A percentile compares a stretch with the other conserved stretches of the same genome.
These are phyloP conservation scores for Pelargonium cotyledonis DNA, from an alignment of 441 rosid species.

Conservation along the genomic window DNA sequence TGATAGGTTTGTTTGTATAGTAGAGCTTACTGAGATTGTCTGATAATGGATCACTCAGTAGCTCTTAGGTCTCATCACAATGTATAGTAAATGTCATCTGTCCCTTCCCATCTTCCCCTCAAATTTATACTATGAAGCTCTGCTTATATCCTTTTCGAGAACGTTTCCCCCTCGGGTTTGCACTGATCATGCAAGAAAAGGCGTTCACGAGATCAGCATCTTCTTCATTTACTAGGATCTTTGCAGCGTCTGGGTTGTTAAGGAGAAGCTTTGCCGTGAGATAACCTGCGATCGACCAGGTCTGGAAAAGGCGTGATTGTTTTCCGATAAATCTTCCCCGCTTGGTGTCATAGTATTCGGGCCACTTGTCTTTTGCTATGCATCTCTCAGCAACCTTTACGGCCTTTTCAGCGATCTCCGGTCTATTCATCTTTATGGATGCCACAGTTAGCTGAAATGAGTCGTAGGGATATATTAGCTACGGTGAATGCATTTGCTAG, in stretches of 20 bases:
- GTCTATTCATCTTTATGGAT: conserved; percentile 60
- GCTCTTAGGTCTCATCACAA: neutral
- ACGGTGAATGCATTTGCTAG: neutral
- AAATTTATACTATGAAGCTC: conserved; percentile 42
- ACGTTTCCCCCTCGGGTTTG: conserved; percentile 53
- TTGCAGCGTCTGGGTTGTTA: conserved; percentile 46
- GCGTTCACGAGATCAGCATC: conserved; percentile 52
- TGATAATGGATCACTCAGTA: neutral
- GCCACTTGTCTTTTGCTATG: conserved; percentile 55
- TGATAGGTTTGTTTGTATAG: neutral
- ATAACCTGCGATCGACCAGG: conserved; percentile 64
- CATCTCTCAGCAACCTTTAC: conserved; percentile 51
- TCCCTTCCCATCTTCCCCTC: no score
- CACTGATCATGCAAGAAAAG: conserved; percentile 58
- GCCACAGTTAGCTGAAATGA: conserved; percentile 55
- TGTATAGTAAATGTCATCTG: neutral
- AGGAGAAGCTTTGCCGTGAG: conserved; percentile 60
- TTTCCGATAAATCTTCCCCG: conserved; percentile 54
- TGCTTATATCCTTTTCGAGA: conserved; percentile 45
- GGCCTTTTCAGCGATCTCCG: conserved; percentile 61
- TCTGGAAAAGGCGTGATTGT: conserved; percentile 54
- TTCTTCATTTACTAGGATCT: conserved; percentile 49
- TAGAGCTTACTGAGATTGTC: neutral
- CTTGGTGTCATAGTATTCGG: conserved; percentile 62
- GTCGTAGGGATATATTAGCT: neutral